Evolutionary conservation across 192 early-diverging fungal genomes (phyloP), one percentile per base, ranked within the genome.

Genomic region (Coemansia sp.): DNA sequence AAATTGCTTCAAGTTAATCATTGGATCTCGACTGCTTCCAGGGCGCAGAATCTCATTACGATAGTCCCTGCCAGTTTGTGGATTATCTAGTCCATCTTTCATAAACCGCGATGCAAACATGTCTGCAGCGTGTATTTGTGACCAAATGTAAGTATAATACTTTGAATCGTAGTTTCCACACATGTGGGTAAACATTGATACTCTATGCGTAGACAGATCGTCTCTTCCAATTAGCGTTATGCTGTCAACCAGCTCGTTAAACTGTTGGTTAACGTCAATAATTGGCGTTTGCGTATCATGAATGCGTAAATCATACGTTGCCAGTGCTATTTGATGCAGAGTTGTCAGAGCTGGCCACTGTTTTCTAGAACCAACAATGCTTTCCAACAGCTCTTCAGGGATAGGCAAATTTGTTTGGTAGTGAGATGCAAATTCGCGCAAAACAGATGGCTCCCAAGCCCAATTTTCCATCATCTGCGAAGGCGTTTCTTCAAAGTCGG

Each of bases 381-480:
- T 61, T 15, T 83, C 63, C 50, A 90, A 74, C 38, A 92, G 60
- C 9, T 82, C 79, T 46, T 83, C 83, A 0, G 91, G 89, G n/a
- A 91, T 70, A 11, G 76, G 73, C 25, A 85, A 67, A 0, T 76
- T 77, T 20, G 84, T 84, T 49, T 88, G 69, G 73, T 86, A 88
- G 58, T 92, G 89, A 50, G 73, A 64, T 37, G 84, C 79, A 18
- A 85, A 57, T 5, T 55, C 37, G 37, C 83, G 64, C 5, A 88
- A 58, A 3, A 81, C 74, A 8, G 70, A 60, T 5, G 76, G 69
- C 34, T 86, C 82, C 71, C 80, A 88, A 10, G 74, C 76, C 85
- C 83, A 87, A 63, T 90, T 90, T 66, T 91, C 89, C 24, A 91
- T 74, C 88, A 92, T 88, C 79, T 91, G 88, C 31, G 85, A 86